A percentile compares a stretch with the other conserved stretches of the same genome.
Evolutionary conservation across 2,329 filamentous ascomycete species (phyloP).

Genomic region (Colletotrichum lini): DNA sequence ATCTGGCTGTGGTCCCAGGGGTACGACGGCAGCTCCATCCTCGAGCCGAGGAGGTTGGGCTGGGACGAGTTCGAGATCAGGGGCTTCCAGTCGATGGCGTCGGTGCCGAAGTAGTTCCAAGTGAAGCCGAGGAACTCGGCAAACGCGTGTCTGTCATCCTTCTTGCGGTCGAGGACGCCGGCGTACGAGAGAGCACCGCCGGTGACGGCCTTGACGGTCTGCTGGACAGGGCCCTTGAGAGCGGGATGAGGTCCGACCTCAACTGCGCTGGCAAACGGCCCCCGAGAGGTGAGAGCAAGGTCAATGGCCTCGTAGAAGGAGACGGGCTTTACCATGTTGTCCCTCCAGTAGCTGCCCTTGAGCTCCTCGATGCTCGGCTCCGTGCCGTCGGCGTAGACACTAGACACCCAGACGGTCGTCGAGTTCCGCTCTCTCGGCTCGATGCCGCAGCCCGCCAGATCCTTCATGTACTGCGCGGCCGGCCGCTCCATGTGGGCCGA

Average conservation of each 20-base stretch:
- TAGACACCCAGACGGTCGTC: slow-evolving; percentile 56
- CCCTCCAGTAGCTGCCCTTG: slow-evolving; percentile 52
- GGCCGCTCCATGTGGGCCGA: slow-evolving; percentile 62
- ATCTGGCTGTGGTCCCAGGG: slow-evolving; percentile 53
- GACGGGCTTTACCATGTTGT: slow-evolving; percentile 51
- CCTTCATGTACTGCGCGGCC: slow-evolving; percentile 52
- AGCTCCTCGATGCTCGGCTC: slow-evolving; percentile 48
- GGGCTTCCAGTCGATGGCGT: slow-evolving; percentile 42
- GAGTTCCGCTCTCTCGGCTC: slow-evolving; percentile 45
- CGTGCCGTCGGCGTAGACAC: slow-evolving; percentile 50
- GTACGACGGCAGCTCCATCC: slow-evolving; percentile 54
- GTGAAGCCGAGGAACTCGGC: slow-evolving; percentile 53
- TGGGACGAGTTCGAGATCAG: slow-evolving; percentile 47
- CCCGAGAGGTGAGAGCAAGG: slow-evolving; percentile 39
- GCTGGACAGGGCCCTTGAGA: slow-evolving; percentile 55
- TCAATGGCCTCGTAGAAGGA: slow-evolving; percentile 46
- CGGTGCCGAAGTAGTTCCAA: slow-evolving; percentile 50
- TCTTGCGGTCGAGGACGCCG: slow-evolving; percentile 50
- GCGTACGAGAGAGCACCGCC: slow-evolving; percentile 49
- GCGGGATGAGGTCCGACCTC: slow-evolving; percentile 57
- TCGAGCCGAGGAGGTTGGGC: slow-evolving; percentile 40
- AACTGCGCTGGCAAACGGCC: slow-evolving; percentile 44
- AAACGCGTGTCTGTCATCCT: slow-evolving; percentile 50
- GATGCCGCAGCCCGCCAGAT: slow-evolving; percentile 50
- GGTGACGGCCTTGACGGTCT: slow-evolving; percentile 61